Percentiles rank a stretch among this genome's conserved stretches.
Evolutionary conservation across 805 yeast species (phyloP).

Genomic region (Zygosaccharomyces bailii): DNA sequence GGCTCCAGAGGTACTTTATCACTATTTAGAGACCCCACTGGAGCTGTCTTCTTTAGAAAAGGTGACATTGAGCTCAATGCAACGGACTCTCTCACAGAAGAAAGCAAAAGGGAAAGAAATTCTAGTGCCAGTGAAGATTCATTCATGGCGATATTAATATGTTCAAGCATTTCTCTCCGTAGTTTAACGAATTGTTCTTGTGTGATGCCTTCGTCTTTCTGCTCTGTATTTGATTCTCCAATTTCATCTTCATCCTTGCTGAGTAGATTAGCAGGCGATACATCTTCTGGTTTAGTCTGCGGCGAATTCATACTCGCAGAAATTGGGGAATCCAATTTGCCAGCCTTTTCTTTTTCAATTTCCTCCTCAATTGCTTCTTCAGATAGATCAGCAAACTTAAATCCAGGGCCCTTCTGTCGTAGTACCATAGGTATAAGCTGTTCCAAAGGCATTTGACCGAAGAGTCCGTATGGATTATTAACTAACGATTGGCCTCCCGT

Average conservation of each 20-base stretch:
- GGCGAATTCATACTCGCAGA: conserved; percentile 11
- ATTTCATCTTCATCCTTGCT: conserved; percentile 17
- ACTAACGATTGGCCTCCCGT: conserved; percentile 17
- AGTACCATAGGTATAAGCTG: conserved; percentile 59
- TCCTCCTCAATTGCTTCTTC: conserved; percentile 50
- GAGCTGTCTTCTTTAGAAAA: conserved; percentile 66
- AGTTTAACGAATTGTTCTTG: conserved; percentile 45
- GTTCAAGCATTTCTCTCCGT: conserved; percentile 50
- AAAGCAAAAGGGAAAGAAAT: conserved; percentile 76
- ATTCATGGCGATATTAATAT: conserved; percentile 67
- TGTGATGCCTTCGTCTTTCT: conserved; percentile 18
- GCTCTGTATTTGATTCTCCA: not conserved
- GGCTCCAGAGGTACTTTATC: conserved; percentile 34
- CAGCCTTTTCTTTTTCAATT: conserved; percentile 28
- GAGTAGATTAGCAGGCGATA: conserved; percentile 1
- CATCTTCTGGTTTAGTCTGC: conserved; percentile 10
- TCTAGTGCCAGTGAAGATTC: conserved; percentile 87
- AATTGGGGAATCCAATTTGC: conserved; percentile 12
- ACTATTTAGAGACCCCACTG: conserved; percentile 66
- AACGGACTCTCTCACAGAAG: conserved; percentile 78
- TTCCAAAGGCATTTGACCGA: conserved; percentile 42
- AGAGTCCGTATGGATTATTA: conserved; percentile 33
- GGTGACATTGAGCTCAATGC: conserved; percentile 88
- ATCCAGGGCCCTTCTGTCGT: conserved; percentile 48
- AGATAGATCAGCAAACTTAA: conserved; percentile 47